phyloP scores from a whole-genome alignment of 1,284 basidiomycete species.

The Apiotrichum akiyoshidainum region DNA sequence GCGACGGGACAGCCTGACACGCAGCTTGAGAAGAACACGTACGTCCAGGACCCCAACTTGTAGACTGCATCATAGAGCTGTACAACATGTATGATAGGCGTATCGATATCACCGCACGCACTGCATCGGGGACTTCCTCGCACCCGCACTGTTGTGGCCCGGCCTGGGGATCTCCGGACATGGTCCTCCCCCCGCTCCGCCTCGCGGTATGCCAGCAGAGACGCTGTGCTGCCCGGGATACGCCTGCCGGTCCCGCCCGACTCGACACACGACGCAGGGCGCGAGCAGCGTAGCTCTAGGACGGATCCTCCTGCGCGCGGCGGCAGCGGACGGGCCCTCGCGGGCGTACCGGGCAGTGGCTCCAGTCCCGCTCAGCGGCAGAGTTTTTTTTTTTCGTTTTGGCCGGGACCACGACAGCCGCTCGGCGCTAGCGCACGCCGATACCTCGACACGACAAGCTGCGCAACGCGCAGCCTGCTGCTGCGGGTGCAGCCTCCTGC shows the following conservation, averaged over 20 bases:
- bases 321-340: background rate
- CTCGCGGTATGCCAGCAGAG: no score
- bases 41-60: slow-evolving; percentile 37
- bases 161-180: slow-evolving; percentile 1
- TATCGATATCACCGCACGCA: no score
- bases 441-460: background rate
- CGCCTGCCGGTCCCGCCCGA: background rate
- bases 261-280: background rate
- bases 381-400: no score
- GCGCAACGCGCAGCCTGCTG: no score
- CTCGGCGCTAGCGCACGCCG: no score
- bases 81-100: no score
- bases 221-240: no score
- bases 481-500: background rate
- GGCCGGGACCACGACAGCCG: background rate
- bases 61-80: slow-evolving; percentile 5
- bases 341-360: background rate
- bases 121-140: no score
- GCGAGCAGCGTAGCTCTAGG: slow-evolving; percentile 8
- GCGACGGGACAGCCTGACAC: background rate
- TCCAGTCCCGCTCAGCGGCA: background rate
- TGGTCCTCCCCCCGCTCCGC: background rate
- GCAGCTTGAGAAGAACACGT: slow-evolving; percentile 49
- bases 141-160: background rate
- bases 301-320: slow-evolving; percentile 1